Conservation (phyloP, 257 asterid genomes). For the Perilla frutescens region DNA sequence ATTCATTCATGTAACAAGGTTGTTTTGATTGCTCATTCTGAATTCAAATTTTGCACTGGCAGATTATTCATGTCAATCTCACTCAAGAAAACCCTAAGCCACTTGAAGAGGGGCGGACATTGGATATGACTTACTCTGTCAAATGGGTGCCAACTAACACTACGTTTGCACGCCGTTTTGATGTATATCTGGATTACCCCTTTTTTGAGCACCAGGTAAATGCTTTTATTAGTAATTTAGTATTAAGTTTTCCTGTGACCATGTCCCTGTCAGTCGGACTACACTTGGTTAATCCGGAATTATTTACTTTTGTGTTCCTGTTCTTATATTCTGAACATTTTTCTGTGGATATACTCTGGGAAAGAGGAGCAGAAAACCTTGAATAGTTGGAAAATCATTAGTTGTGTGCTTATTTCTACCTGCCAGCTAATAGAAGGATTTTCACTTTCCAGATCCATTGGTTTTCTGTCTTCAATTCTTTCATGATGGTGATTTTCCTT, state of each 20-base stretch:
- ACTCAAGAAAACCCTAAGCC: constrained; percentile 85
- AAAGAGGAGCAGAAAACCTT: constrained; percentile 6
- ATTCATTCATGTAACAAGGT: constrained; percentile 28
- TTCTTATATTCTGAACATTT: constrained; percentile 7
- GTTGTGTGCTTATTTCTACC: constrained; percentile 15
- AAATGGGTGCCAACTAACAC: constrained; percentile 83
- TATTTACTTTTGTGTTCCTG: constrained; percentile 17
- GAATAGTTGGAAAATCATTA: neutral
- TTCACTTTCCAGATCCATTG: constrained; percentile 84
- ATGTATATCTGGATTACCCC: constrained; percentile 95
- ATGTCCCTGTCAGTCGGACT: constrained; percentile 1
- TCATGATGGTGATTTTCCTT: constrained; percentile 99
- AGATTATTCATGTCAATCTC: constrained; percentile 97
- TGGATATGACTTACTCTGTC: constrained; percentile 92
- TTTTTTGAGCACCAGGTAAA: constrained; percentile 98
- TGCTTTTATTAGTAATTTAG: neutral
- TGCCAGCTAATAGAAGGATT: constrained; percentile 32
- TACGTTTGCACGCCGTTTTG: constrained; percentile 90
- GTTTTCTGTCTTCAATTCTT: constrained; percentile 96
- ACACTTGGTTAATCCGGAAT: neutral
- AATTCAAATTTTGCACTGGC: constrained; percentile 37
- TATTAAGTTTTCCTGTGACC: constrained; percentile 10
- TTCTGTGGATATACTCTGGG: constrained; percentile 11
- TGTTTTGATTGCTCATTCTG: constrained; percentile 32
- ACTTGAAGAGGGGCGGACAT: constrained; percentile 71